Conservation (phyloP, 345 rosid genomes). For the Leavenworthia alabamica region DNA sequence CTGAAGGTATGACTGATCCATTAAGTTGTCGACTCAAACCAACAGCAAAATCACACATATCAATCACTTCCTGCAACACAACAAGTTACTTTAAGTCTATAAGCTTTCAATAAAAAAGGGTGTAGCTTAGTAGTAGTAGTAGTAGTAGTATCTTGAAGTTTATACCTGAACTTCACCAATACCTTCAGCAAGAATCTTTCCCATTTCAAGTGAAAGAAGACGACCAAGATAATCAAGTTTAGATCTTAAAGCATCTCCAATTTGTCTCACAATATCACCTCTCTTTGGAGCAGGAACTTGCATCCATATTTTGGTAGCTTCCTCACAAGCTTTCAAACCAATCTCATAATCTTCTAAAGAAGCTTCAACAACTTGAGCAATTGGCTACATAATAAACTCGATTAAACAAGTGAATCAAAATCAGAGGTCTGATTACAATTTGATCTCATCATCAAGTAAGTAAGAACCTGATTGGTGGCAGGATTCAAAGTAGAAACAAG, state of each 20-base stretch:
- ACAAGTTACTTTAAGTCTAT: neutral
- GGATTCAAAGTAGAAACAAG: constrained; percentile 63
- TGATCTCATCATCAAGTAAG: too few relatives aligned
- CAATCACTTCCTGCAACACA: constrained; percentile 74
- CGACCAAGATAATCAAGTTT: constrained; percentile 80
- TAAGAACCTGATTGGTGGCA: constrained; percentile 67
- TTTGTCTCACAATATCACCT: constrained; percentile 94
- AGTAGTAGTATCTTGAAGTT: too few relatives aligned
- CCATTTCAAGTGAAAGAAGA: constrained; percentile 96
- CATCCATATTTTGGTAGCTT: constrained; percentile 85
- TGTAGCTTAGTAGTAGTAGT: too few relatives aligned
- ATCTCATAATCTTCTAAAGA: constrained; percentile 73
- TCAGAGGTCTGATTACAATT: too few relatives aligned
- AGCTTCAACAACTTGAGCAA: constrained; percentile 80
- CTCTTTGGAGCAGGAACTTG: constrained; percentile 96
- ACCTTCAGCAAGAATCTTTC: constrained; percentile 94
- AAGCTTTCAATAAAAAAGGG: neutral
- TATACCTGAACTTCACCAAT: constrained; percentile 98
- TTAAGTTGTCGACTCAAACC: constrained; percentile 94
- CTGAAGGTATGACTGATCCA: constrained; percentile 91
- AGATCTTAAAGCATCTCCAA: constrained; percentile 79
- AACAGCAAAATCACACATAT: constrained; percentile 96
- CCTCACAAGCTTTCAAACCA: constrained; percentile 77
- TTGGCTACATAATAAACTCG: too few relatives aligned
- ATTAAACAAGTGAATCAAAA: too few relatives aligned